These are phyloP conservation scores for Sclerotinia borealis DNA, from an alignment of 2,329 filamentous ascomycete genomes.

Conservation along the genomic window DNA sequence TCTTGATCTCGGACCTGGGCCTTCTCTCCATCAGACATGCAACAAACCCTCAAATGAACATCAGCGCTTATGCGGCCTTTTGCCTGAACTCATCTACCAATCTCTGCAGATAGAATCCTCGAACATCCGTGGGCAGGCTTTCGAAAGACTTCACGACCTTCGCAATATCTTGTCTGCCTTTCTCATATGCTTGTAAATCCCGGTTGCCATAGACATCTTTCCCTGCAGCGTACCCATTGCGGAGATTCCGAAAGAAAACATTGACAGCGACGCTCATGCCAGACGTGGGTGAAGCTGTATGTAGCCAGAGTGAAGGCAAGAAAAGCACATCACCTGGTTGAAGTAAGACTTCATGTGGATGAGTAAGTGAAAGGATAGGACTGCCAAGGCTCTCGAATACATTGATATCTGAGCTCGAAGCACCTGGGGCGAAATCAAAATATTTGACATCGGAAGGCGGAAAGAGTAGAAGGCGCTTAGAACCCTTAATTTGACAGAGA, in stretches of 20 bases:
- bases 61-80: constrained; percentile 5
- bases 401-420: constrained; percentile 73
- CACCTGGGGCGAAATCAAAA: constrained; percentile 66
- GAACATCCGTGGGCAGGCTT: constrained; percentile 57
- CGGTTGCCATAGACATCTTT: constrained; percentile 85
- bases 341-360: constrained; percentile 61
- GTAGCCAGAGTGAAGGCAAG: constrained; percentile 78
- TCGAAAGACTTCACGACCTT: constrained; percentile 61
- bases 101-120: constrained; percentile 69
- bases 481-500: constrained; percentile 70
- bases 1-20: not conserved
- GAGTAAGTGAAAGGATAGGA: constrained; percentile 41
- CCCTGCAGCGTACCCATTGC: constrained; percentile 62
- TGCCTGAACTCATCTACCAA: constrained; percentile 60
- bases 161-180: constrained; percentile 64
- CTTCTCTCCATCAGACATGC: not conserved
- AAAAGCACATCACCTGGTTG: constrained; percentile 71
- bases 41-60: not conserved
- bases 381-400: constrained; percentile 52
- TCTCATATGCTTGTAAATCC: constrained; percentile 79
- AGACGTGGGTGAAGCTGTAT: constrained; percentile 59
- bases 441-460: constrained; percentile 67
- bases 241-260: constrained; percentile 73
- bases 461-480: constrained; percentile 70
- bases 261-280: constrained; percentile 74